Evolutionary conservation across 164 flowering plant species (phyloP).

Genomic region (Stephania japonica): DNA sequence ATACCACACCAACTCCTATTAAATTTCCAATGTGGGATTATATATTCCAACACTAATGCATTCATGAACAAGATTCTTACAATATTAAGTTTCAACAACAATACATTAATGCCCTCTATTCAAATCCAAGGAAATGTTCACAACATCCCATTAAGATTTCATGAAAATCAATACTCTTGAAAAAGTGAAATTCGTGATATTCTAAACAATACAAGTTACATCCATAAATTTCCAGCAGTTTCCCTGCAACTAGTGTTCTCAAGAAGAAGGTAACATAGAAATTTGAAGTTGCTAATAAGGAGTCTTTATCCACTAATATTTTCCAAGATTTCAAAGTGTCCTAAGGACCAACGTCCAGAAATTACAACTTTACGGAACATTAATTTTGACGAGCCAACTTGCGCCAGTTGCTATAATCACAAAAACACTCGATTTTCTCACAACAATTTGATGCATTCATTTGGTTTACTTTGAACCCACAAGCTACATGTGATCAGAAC

Average conservation of each 20-base stretch:
- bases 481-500: too few species aligned
- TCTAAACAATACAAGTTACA: not conserved
- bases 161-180: not conserved
- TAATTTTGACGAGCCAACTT: not conserved
- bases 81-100: not conserved
- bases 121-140: not conserved
- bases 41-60: too few species aligned
- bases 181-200: not conserved
- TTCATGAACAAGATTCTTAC: too few species aligned
- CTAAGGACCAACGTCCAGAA: not conserved
- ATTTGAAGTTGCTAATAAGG: not conserved
- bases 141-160: not conserved
- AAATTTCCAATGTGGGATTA: too few species aligned
- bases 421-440: not conserved
- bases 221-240: not conserved
- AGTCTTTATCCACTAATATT: not conserved
- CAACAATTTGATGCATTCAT: not conserved
- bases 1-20: too few species aligned
- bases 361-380: not conserved
- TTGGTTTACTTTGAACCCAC: not conserved
- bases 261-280: too few species aligned
- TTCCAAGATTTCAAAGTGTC: not conserved
- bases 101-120: not conserved
- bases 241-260: not conserved
- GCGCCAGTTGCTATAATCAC: too few species aligned